Percentiles rank a stretch among this genome's conserved stretches.
phyloP scores from a whole-genome alignment of 176 grass and related monocot genomes.

The barley (Hordeum vulgare) region MorexV3_pseudomolecules_assembly NC_058523.1:405246995-405247494 shows the following conservation, averaged over 20 bases:
- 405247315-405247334: not conserved
- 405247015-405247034: not conserved
- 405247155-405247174: conserved; percentile 13
- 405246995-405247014: not conserved
- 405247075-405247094: not conserved
- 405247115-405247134: not conserved
- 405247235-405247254: not conserved
- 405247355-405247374: not conserved
- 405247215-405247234: not conserved
- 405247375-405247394: not conserved
- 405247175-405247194: not conserved
- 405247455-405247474: not conserved
- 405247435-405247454: not conserved
- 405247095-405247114: conserved; percentile 20
- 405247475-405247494: not conserved
- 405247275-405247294: not conserved
- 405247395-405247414: not conserved
- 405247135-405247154: not conserved
- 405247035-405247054: conserved; percentile 12
- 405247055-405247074: not conserved
- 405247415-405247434: not conserved
- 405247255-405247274: not conserved
- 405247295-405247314: not conserved
- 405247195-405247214: not conserved
- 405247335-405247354: not conserved